phyloP scores from a whole-genome alignment of 2,329 filamentous ascomycete species.

The Chaetothyriales sp. region DNA sequence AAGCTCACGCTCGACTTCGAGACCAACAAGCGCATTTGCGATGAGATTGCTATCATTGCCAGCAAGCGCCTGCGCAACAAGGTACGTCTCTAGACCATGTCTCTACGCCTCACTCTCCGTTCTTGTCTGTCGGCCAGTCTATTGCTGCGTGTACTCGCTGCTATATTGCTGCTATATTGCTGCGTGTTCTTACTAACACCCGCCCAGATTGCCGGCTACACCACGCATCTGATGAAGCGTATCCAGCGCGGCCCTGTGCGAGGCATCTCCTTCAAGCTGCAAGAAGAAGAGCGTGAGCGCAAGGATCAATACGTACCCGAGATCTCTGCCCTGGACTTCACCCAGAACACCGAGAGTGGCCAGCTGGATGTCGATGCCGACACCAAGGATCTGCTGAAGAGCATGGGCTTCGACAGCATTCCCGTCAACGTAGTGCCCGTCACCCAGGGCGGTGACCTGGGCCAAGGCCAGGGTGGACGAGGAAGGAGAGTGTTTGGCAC shows the following conservation, averaged over 20 bases:
- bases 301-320: constrained; percentile 99
- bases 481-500: constrained; percentile 17
- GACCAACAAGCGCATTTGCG: constrained; percentile 99
- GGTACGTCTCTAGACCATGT: constrained; percentile 39
- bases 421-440: constrained; percentile 92
- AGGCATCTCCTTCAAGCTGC: constrained; percentile 99
- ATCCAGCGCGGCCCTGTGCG: constrained; percentile 98
- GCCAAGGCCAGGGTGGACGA: constrained; percentile 60
- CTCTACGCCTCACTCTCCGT: neutral
- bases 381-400: constrained; percentile 98
- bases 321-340: constrained; percentile 96
- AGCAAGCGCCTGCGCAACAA: constrained; percentile 99
- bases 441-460: constrained; percentile 49
- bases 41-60: constrained; percentile 99
- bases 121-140: neutral
- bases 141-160: neutral
- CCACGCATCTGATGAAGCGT: constrained; percentile 98
- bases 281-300: constrained; percentile 99
- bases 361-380: constrained; percentile 90
- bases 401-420: constrained; percentile 96
- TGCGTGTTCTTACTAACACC: constrained; percentile 1
- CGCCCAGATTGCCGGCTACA: constrained; percentile 84
- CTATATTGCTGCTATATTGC: too few species aligned
- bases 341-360: constrained; percentile 82
- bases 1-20: constrained; percentile 98